Percentiles rank a stretch among this genome's conserved stretches.
These are phyloP conservation scores for Agrocybe pediades DNA, from an alignment of 768 basidiomycete species.

Conservation along the genomic window DNA sequence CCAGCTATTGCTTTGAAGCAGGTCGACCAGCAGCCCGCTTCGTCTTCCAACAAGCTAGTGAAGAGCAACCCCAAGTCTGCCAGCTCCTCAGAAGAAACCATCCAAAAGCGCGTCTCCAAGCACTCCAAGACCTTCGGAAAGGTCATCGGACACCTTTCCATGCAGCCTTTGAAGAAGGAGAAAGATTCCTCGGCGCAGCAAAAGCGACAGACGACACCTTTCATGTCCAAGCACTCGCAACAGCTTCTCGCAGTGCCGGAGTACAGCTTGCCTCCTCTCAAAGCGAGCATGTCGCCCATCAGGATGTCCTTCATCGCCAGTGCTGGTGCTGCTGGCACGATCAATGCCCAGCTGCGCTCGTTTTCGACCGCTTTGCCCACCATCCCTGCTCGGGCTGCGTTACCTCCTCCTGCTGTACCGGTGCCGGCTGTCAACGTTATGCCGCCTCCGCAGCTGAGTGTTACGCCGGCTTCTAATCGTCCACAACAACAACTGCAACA, in stretches of 20 bases:
- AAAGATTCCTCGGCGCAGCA: background rate
- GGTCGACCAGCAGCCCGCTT: background rate
- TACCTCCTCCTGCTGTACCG: background rate
- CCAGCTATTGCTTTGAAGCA: slow-evolving; percentile 3
- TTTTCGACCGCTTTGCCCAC: background rate
- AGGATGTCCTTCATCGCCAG: slow-evolving; percentile 20
- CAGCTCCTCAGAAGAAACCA: background rate
- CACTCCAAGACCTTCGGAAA: slow-evolving; percentile 18
- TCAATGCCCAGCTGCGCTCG: background rate
- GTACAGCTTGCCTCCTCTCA: slow-evolving; percentile 15
- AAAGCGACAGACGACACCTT: background rate
- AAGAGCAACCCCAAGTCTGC: slow-evolving; percentile 10
- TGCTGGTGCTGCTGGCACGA: background rate
- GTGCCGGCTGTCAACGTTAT: too few relatives aligned
- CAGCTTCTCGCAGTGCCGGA: background rate
- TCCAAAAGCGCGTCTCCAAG: slow-evolving; percentile 12
- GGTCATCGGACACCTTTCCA: slow-evolving; percentile 21
- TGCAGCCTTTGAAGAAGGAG: slow-evolving; percentile 19
- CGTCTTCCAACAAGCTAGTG: background rate
- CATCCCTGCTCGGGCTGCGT: background rate
- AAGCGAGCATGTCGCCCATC: slow-evolving; percentile 13
- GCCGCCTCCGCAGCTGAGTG: background rate
- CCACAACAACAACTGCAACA: background rate
- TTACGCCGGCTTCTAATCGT: background rate
- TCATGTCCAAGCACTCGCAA: background rate